These are phyloP conservation scores for Vitis rupestris DNA, from an alignment of 164 flowering plant genomes.

Conservation along the genomic window DNA sequence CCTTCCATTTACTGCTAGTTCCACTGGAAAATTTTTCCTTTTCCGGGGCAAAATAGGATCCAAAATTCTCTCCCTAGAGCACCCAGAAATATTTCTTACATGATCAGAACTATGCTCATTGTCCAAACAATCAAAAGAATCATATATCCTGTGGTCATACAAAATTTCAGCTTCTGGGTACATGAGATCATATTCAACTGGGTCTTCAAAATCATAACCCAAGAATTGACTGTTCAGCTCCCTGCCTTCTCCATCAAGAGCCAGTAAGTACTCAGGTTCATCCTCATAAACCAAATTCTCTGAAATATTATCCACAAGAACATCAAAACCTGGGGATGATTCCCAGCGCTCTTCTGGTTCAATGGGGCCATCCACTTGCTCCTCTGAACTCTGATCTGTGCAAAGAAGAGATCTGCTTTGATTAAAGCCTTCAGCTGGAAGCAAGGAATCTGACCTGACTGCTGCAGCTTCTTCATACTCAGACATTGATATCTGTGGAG, in stretches of 20 bases:
- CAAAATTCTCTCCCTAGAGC: constrained; percentile 23
- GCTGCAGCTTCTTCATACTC: constrained; percentile 31
- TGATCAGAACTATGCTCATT: constrained; percentile 20
- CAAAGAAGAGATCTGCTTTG: constrained; percentile 14
- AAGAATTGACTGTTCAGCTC: constrained; percentile 30
- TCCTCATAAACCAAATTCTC: constrained; percentile 43
- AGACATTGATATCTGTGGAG: constrained; percentile 21
- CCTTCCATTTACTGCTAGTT: constrained; percentile 15
- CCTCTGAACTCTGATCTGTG: constrained; percentile 38
- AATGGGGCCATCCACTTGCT: constrained; percentile 30
- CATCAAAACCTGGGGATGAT: constrained; percentile 80
- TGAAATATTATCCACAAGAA: constrained; percentile 57
- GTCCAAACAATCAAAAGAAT: constrained; percentile 24
- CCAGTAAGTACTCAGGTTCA: constrained; percentile 32
- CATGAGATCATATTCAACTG: constrained; percentile 23
- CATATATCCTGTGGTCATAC: constrained; percentile 27
- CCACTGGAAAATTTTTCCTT: constrained; percentile 28
- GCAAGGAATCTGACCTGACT: constrained; percentile 20
- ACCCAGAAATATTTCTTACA: constrained; percentile 15
- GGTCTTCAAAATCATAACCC: constrained; percentile 36
- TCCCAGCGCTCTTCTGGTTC: constrained; percentile 64
- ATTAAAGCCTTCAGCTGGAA: constrained; percentile 24
- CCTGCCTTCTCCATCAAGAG: constrained; percentile 30
- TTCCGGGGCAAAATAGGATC: constrained; percentile 27
- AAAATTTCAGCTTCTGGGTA: constrained; percentile 23